Conservation (phyloP, 2,329 filamentous ascomycete genomes). For the Chaetomium sp. region DNA sequence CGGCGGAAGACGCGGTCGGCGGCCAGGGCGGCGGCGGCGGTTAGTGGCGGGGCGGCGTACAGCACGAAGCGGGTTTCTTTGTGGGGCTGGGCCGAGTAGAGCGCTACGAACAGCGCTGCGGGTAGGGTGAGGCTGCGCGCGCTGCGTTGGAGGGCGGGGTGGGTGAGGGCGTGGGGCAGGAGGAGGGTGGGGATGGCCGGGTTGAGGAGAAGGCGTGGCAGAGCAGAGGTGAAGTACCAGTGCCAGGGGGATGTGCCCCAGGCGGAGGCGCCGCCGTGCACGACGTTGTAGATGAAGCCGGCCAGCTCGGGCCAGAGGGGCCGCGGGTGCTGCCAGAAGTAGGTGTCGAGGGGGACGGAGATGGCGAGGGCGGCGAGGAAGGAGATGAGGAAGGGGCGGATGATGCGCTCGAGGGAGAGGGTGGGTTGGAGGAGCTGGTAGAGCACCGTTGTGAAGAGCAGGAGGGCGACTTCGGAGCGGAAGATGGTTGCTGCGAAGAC, state of each 20-base stretch:
- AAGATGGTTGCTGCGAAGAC: conserved; percentile 83
- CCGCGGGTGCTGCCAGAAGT: conserved; percentile 80
- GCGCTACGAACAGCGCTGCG: conserved; percentile 67
- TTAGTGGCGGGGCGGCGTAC: conserved; percentile 80
- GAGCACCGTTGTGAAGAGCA: conserved; percentile 69
- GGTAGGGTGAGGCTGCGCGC: conserved; percentile 62
- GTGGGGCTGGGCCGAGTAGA: conserved; percentile 89
- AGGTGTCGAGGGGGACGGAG: conserved; percentile 80
- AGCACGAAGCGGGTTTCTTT: conserved; percentile 97
- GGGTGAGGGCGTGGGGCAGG: too few relatives aligned
- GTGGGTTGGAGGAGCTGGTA: conserved; percentile 62
- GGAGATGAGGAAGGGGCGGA: conserved; percentile 67
- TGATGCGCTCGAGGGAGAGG: conserved; percentile 57
- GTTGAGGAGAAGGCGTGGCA: conserved; percentile 84
- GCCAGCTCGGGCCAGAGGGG: conserved; percentile 83
- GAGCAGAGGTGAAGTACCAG: conserved; percentile 79
- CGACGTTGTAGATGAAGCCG: conserved; percentile 88
- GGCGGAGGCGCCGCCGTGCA: conserved; percentile 77
- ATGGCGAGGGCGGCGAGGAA: conserved; percentile 66
- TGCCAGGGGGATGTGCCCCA: conserved; percentile 89
- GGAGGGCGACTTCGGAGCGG: conserved; percentile 82
- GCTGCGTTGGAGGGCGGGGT: conserved; percentile 47
- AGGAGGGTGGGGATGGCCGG: conserved; percentile 53
- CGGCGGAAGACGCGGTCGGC: conserved; percentile 71
- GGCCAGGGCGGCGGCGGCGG: conserved; percentile 72